A percentile compares a stretch with the other conserved stretches of the same genome.
phyloP scores from a whole-genome alignment of 1,284 basidiomycete genomes.

The Sporisorium scitamineum region DNA sequence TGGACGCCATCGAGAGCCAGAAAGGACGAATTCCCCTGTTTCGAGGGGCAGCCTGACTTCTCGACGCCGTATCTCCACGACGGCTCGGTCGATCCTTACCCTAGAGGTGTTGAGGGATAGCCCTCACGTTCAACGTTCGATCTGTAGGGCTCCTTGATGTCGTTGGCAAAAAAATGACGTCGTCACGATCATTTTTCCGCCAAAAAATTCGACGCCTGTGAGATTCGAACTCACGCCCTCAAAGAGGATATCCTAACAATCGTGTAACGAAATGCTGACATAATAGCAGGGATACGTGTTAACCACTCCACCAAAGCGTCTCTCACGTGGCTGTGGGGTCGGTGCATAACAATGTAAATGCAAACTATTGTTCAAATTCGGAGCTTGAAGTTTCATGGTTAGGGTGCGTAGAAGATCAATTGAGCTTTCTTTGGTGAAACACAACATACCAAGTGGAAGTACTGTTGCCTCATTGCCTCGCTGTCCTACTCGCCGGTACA shows the following conservation, averaged over 20 bases:
- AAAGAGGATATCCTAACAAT: constrained; percentile 53
- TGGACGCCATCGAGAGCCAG: not conserved
- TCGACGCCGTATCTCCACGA: not conserved
- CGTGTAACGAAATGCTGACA: constrained; percentile 6
- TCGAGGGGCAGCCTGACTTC: constrained; percentile 1
- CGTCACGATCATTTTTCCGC: too few species aligned
- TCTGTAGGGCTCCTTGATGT: constrained; percentile 16
- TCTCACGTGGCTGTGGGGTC: not conserved
- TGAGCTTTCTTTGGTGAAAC: not conserved
- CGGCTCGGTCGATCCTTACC: constrained; percentile 9
- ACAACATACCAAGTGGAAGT: not conserved
- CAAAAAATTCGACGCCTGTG: constrained; percentile 46
- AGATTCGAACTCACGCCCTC: constrained; percentile 60
- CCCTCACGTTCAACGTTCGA: constrained; percentile 5
- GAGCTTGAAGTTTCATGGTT: not conserved
- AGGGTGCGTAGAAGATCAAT: not conserved
- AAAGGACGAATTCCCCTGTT: not conserved
- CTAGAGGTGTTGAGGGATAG: constrained; percentile 15
- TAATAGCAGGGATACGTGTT: constrained; percentile 56
- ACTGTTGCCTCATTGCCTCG: too few species aligned
- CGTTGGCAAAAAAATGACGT: constrained; percentile 5
- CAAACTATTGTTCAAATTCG: not conserved
- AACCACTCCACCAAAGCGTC: constrained; percentile 59
- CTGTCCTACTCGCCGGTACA: too few species aligned
- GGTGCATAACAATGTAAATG: not conserved